These are phyloP conservation scores for Epichloe hybrida DNA, from an alignment of 2,329 filamentous ascomycete species.

Conservation along the genomic window DNA sequence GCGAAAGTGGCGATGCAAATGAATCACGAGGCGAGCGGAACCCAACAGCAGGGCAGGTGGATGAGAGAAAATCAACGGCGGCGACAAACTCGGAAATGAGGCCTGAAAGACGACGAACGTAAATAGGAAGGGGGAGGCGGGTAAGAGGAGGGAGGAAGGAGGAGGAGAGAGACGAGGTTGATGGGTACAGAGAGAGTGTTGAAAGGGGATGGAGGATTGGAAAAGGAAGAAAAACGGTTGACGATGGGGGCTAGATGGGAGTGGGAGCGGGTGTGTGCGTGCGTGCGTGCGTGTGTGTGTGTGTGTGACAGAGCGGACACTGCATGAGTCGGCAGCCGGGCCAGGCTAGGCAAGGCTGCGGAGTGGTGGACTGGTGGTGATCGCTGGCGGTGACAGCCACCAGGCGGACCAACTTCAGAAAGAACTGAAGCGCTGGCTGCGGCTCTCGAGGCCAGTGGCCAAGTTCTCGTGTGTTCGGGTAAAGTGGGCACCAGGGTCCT, in stretches of 20 bases:
- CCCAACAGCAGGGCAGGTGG: not conserved
- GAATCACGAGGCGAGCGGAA: not conserved
- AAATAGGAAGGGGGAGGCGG: conserved; percentile 8
- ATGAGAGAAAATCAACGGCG: conserved; percentile 4
- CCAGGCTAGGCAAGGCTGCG: not conserved
- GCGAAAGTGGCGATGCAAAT: not conserved
- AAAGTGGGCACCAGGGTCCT: too few species aligned
- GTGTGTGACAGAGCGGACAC: not conserved
- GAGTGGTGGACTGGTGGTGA: not conserved
- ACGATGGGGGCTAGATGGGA: conserved; percentile 6
- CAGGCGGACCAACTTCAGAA: not conserved
- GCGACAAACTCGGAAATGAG: conserved; percentile 15
- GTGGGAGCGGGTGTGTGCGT: conserved; percentile 4
- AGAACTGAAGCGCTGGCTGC: not conserved
- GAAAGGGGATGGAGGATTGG: conserved; percentile 14
- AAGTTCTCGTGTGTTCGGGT: too few species aligned
- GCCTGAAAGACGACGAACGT: conserved; percentile 4
- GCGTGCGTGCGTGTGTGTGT: not conserved
- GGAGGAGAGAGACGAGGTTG: not conserved
- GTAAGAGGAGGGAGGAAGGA: conserved; percentile 7
- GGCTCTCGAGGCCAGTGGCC: not conserved
- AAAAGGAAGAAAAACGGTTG: conserved; percentile 12
- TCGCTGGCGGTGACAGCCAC: not conserved
- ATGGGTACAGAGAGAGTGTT: not conserved
- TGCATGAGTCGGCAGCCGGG: not conserved